A percentile compares a stretch with the other conserved stretches of the same genome.
phyloP scores from a whole-genome alignment of 352 stramenopile species.

The Phytopythium helicoides region DNA sequence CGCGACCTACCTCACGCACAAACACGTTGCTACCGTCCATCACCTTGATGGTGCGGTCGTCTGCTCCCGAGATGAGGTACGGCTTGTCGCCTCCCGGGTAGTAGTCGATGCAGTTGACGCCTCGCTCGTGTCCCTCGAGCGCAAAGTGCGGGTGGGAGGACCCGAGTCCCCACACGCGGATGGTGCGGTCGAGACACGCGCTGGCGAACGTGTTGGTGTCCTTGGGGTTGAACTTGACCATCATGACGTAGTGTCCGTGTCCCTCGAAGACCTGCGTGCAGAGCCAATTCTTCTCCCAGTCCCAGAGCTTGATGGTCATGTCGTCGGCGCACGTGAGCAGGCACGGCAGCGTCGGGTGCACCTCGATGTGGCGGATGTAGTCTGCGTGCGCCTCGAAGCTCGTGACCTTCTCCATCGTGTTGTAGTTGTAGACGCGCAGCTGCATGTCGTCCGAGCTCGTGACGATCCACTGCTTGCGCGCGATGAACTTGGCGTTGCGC shows the following conservation, averaged over 20 bases:
- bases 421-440: slow-evolving; percentile 99
- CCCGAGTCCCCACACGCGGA: slow-evolving; percentile 95
- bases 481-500: slow-evolving; percentile 93
- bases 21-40: too few relatives aligned
- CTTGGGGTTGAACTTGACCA: slow-evolving; percentile 99
- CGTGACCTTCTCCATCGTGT: slow-evolving; percentile 97
- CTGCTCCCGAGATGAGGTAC: slow-evolving; percentile 96
- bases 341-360: slow-evolving; percentile 97
- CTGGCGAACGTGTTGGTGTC: slow-evolving; percentile 99
- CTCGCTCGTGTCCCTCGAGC: slow-evolving; percentile 92
- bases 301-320: slow-evolving; percentile 99
- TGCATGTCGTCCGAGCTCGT: slow-evolving; percentile 96
- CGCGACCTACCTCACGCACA: too few relatives aligned
- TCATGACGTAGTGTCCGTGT: slow-evolving; percentile 99
- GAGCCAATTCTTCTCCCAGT: slow-evolving; percentile 92
- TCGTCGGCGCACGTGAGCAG: slow-evolving; percentile 97
- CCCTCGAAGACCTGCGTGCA: slow-evolving; percentile 87
- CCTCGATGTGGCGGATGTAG: slow-evolving; percentile 97
- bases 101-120: slow-evolving; percentile 99
- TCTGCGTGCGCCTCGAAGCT: slow-evolving; percentile 97
- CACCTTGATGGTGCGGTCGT: slow-evolving; percentile 98
- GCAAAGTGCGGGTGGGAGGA: slow-evolving; percentile 92
- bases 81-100: slow-evolving; percentile 98
- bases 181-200: slow-evolving; percentile 95
- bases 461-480: slow-evolving; percentile 97